These are phyloP conservation scores for Eucalyptus sideroxylon DNA, from an alignment of 345 rosid species.

Conservation along the genomic window DNA sequence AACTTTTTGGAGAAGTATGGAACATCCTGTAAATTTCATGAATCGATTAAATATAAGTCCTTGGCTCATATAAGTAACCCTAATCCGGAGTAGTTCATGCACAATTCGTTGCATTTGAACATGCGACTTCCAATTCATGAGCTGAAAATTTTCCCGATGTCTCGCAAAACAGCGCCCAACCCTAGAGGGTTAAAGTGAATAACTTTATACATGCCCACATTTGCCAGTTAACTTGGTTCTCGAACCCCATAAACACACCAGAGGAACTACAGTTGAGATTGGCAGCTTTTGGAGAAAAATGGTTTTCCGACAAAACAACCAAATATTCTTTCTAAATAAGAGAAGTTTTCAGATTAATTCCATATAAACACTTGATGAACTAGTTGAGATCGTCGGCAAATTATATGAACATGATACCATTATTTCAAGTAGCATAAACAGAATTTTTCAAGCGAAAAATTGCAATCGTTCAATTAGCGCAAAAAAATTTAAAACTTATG, in stretches of 20 bases:
- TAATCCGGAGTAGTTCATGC: not conserved
- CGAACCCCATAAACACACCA: not conserved
- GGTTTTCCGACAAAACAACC: not conserved
- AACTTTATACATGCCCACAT: not conserved
- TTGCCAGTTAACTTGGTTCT: not conserved
- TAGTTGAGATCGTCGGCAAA: not conserved
- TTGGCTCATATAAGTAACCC: not conserved
- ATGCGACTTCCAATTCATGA: not conserved
- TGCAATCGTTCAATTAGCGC: not conserved
- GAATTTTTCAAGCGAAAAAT: not conserved
- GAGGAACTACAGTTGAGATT: not conserved
- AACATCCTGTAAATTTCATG: not conserved
- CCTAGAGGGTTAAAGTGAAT: not conserved
- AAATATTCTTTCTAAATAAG: not conserved
- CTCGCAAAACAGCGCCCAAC: not conserved
- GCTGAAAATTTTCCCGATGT: not conserved
- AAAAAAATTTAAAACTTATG: not conserved
- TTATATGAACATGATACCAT: not conserved
- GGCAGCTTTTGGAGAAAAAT: not conserved
- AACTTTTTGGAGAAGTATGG: not conserved
- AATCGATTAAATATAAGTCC: not conserved
- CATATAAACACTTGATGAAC: not conserved
- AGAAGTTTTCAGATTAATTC: not conserved
- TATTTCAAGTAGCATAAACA: not conserved
- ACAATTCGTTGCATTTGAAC: not conserved